phyloP scores from a whole-genome alignment of 768 basidiomycete genomes.

The Kwoniella heveanensis region DNA sequence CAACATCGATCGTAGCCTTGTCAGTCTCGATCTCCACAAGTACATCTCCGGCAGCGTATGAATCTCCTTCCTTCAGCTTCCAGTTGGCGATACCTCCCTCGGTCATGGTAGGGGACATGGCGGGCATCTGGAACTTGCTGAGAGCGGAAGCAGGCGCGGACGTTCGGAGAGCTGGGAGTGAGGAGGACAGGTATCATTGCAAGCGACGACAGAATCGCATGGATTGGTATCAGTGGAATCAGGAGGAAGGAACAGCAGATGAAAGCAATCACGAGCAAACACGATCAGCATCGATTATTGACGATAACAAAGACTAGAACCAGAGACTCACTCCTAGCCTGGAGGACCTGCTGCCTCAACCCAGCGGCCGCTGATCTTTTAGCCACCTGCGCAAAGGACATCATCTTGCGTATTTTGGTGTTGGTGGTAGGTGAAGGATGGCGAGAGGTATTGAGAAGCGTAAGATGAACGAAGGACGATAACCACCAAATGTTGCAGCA shows the following conservation, averaged over 20 bases:
- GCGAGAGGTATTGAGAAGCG: not conserved
- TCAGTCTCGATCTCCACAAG: constrained; percentile 99
- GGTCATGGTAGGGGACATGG: constrained; percentile 99
- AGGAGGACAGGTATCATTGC: not conserved
- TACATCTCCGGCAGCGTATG: constrained; percentile 87
- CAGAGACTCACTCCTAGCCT: constrained; percentile 32
- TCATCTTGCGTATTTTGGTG: constrained; percentile 32
- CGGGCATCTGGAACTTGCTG: constrained; percentile 89
- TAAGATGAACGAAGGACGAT: not conserved
- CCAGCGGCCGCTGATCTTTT: constrained; percentile 38
- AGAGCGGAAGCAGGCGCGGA: constrained; percentile 78
- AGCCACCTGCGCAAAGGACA: constrained; percentile 50
- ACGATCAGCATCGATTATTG: no score
- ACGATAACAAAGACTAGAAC: no score
- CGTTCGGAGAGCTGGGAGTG: constrained; percentile 70
- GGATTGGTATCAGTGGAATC: no score
- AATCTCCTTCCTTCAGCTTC: constrained; percentile 95
- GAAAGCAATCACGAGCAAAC: no score
- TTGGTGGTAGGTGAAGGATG: not conserved
- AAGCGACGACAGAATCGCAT: no score
- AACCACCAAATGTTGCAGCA: not conserved
- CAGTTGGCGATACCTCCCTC: constrained; percentile 97
- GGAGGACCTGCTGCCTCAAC: constrained; percentile 39
- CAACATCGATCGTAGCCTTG: constrained; percentile 99
- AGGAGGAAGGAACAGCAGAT: no score